Evolutionary conservation across 305 asterid species (phyloP), one percentile per base, ranked within the genome.

Genomic region (Fraxinus platypoda): DNA sequence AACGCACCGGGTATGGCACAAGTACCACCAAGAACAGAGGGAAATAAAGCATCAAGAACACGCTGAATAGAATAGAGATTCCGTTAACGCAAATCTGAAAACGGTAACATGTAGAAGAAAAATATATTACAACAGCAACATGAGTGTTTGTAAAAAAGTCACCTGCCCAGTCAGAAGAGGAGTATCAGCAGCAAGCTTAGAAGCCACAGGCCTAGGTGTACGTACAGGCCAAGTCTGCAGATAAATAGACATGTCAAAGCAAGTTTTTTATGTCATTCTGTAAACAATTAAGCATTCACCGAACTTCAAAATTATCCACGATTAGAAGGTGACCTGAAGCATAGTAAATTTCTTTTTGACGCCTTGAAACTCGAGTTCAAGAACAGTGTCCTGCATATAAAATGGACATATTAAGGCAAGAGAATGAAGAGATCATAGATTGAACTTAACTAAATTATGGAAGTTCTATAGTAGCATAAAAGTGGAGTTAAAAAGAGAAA

Each of bases 1-100:
- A 96, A 96, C 26, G 99, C 99, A 86, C 99, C 99, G 78, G 99
- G 99, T 80, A 96, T 96, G 82, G 99, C 99, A 93, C 99, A 96
- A 82, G 99, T 96, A 84, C 99, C 99, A 83, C 99, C 99, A 88
- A 96, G 99, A 86, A 96, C 98, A 0, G 99, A 96, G 43, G 99
- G 99, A 83, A 96, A 96, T 26, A 96, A 86, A 54, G 99, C 99
- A 91, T 96, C 99, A 84, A 96, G 99, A 86, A 96, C 99, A 84
- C 98, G 98, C 98, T 96, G 91, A 85, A 83, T 31, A 81, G 80
- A 73, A 83, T 37, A 82, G 86, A 85, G 79, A 79, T 17, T 85
- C 77, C 91, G 85, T 80, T 76, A 17, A 57, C 13, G 78, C 70
- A 80, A 21, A 7, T 12, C 23, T 21, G 57, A 15, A 66, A 3